These are phyloP conservation scores for Gossypium anomalum DNA, from an alignment of 345 rosid species.

Conservation along the genomic window DNA sequence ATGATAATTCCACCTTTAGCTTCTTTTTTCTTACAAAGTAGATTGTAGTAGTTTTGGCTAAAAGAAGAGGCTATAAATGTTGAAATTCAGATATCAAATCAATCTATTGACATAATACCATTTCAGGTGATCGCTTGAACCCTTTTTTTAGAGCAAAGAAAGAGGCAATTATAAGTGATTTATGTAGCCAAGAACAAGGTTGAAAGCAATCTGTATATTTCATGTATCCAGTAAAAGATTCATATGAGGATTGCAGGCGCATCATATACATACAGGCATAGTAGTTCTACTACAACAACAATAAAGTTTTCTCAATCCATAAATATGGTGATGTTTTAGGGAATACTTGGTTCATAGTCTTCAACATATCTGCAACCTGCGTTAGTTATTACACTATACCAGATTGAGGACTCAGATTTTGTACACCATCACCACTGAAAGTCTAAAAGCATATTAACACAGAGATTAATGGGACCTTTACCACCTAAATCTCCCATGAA, in stretches of 20 bases:
- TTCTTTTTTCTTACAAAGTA: too few species aligned
- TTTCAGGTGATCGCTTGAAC: too few species aligned
- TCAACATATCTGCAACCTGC: not conserved
- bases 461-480: constrained; percentile 10
- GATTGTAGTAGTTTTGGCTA: too few species aligned
- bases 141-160: too few species aligned
- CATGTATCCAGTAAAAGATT: not conserved
- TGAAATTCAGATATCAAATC: too few species aligned
- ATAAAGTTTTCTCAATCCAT: not conserved
- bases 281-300: too few species aligned
- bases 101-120: too few species aligned
- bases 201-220: too few species aligned
- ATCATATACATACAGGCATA: not conserved
- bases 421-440: constrained; percentile 3
- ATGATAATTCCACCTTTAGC: too few species aligned
- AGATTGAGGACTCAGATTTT: constrained; percentile 3
- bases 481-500: not conserved
- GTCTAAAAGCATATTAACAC: not conserved
- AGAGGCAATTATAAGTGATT: too few species aligned
- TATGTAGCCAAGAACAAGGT: too few species aligned
- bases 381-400: not conserved
- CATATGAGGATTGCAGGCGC: not conserved
- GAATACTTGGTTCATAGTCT: not conserved
- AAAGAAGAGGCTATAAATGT: too few species aligned
- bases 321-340: not conserved